Evolutionary conservation across 23 red algal genomes (phyloP).

Genomic region (Chondrus crispus): DNA sequence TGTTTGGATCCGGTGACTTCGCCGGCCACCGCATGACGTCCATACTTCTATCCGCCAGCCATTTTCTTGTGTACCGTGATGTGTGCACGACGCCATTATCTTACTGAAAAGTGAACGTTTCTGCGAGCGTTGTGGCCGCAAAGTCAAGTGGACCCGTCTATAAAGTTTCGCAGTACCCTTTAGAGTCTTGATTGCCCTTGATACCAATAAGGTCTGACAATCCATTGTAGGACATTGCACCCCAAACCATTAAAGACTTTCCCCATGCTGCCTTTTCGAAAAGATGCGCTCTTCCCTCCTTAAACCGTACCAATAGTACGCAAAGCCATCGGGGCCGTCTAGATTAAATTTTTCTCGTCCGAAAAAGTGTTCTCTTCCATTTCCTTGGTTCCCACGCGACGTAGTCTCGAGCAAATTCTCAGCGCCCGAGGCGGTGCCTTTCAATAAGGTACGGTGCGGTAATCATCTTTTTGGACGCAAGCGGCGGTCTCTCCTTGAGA

Average conservation of each 20-base stretch:
- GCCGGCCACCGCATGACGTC: neutral
- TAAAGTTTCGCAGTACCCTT: neutral
- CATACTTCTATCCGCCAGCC: neutral
- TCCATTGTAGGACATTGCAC: neutral
- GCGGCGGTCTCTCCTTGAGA: too few species aligned
- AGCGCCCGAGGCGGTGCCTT: neutral
- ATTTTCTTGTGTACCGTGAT: neutral
- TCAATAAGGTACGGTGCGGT: too few species aligned
- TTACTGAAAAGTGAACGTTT: neutral
- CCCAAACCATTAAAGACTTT: neutral
- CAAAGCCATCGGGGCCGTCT: neutral
- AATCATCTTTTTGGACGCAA: too few species aligned
- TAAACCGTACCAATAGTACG: neutral
- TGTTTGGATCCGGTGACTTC: neutral
- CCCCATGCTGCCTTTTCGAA: neutral
- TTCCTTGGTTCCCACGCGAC: neutral
- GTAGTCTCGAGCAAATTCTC: neutral
- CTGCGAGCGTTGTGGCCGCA: neutral
- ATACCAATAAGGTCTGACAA: neutral
- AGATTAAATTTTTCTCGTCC: neutral
- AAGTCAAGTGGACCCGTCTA: neutral
- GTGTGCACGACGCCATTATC: neutral
- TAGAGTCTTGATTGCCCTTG: neutral
- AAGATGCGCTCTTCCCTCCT: neutral
- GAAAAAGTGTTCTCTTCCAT: neutral